Evolutionary conservation across 2,329 filamentous ascomycete species (phyloP), one percentile per base, ranked within the genome.

Genomic region (Aureobasidium zeae): DNA sequence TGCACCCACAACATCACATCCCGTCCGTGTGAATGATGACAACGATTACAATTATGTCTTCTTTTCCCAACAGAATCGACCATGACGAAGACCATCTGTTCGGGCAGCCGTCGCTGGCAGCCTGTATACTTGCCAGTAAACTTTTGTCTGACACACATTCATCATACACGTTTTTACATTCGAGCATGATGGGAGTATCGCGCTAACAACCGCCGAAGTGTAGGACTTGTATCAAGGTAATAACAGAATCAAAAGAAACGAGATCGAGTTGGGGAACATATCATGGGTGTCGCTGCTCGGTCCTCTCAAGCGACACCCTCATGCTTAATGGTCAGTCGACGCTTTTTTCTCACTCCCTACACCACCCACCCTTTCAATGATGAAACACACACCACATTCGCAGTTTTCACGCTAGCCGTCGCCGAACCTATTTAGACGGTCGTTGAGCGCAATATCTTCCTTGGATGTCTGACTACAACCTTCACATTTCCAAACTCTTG

Each of bases 71-170:
- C 81, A 69, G 81, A 88, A 74, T 86, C 83, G 83, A 78, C 81
- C 80, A 81, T 88, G 83, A 86, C 77, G 79, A 85, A 80, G 70
- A 61, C 69, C 69, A 71, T 74, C 74, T 81, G 69, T 74, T 70
- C 77, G 79, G 80, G 77, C 70, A 60, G 67, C 67, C 66, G 67
- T 70, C 68, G 68, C 73, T 71, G 69, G 71, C 64, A 60, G 73
- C 77, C 79, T 85, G 83, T 81, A 62, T 87, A 87, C 83, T 87
- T 84, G 83, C 83, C 83, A 88, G 83, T 87, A 87, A 33, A 81
- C 71, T 66, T 69, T 74, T 79, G 79, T 84, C 83, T 86, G 83
- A 86, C 67, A 55, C 52, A 53, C 53, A 49, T 35, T 34, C 46
- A 46, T 48, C 45, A 33, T 34, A 38, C 35, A 48, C 49, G 48